Percentiles rank a stretch among this genome's conserved stretches.
phyloP scores from a whole-genome alignment of 106 monocot genomes.

The Iris macrosiphon region DNA sequence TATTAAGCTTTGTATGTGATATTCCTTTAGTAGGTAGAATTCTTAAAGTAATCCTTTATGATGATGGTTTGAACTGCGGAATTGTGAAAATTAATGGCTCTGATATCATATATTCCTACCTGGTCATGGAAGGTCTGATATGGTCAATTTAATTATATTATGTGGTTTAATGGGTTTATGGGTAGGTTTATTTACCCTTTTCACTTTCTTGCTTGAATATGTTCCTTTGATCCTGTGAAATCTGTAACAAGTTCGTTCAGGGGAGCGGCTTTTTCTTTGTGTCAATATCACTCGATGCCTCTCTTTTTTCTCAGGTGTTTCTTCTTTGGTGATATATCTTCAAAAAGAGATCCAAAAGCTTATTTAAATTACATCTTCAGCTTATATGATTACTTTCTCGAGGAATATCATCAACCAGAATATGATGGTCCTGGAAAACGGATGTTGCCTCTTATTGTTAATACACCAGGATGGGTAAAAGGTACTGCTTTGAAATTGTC shows the following conservation, averaged over 20 bases:
- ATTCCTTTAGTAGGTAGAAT: no score
- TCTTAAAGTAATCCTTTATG: no score
- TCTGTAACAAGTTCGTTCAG: neutral
- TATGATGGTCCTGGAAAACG: slow-evolving; percentile 11
- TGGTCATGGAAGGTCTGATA: no score
- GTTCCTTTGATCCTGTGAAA: neutral
- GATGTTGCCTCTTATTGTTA: slow-evolving; percentile 67
- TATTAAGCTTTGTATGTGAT: no score
- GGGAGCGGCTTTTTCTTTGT: neutral
- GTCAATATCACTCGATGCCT: neutral
- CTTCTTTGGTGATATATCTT: slow-evolving; percentile 91
- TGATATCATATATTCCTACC: no score
- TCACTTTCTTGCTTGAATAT: neutral
- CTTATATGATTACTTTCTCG: slow-evolving; percentile 68
- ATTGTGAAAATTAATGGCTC: no score
- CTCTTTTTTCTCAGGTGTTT: slow-evolving; percentile 42
- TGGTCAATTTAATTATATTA: no score
- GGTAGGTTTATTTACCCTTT: no score
- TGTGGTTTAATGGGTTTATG: no score
- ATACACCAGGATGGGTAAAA: slow-evolving; percentile 99
- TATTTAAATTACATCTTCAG: slow-evolving; percentile 43
- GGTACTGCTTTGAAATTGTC: slow-evolving; percentile 30
- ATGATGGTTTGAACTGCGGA: no score
- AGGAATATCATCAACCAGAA: slow-evolving; percentile 28
- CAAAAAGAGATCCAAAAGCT: slow-evolving; percentile 86